Evolutionary conservation across 1,139 yeast genomes (phyloP), one percentile per base, ranked within the genome.

Genomic region (Sugiyamaella neomexicana): DNA sequence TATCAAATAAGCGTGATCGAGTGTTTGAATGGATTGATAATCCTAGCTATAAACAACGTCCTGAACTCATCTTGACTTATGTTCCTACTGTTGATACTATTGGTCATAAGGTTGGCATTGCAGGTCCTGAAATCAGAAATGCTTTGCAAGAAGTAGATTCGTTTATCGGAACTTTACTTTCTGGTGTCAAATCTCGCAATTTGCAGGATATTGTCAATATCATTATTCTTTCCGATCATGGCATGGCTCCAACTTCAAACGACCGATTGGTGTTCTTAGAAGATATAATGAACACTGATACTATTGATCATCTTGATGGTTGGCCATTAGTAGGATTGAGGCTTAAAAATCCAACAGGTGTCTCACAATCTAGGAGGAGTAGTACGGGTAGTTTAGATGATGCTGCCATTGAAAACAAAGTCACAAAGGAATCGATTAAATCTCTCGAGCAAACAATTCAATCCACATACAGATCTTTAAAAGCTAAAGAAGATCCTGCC

Each of bases 271-370:
- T 88, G 1, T 82, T 80, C 61, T 69, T 89, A 54, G 96, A 88
- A 66, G 93, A 88, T 61, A 59, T 86, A 15, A 70, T 88, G 7
- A 83, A 85, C 62, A 63, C 69, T 1, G 73, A 77, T 45, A 66
- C 65, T 45, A 76, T 87, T 49, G 85, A 82, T 55, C 84, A 83
- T 64, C 72, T 79, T 42, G 93, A 86, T 65, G 96, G 95, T n/a
- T 87, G 95, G 91, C 96, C 96, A n/a, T 73, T 89, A 56, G 84
- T 78, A 62, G 96, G 95, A 0, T 72, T 89, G 47, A 76, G 95
- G 44, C 93, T 95, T 8, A 72, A 64, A 46, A 29, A 43, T 17
- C 38, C 46, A 6, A 20, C 13, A 4, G 31, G 25, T 20, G 25
- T 5, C 25, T 20, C 25, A 5, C 25, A 13, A 7, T 10, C 46